phyloP scores from a whole-genome alignment of 208 protist genomes.

The Leishmania lainsoni region DNA sequence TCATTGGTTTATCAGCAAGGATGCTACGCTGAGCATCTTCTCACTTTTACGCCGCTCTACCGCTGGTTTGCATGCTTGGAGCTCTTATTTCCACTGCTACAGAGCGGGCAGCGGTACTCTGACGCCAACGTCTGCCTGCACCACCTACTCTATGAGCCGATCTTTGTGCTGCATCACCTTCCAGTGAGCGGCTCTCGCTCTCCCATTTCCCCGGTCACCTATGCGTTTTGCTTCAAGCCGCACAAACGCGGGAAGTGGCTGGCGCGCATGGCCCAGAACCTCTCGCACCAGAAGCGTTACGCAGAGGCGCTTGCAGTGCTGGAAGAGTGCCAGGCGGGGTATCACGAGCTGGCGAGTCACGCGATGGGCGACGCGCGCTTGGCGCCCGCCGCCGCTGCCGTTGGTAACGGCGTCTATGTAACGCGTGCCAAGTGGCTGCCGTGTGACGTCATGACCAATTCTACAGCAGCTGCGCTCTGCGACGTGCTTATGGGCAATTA shows the following conservation, averaged over 20 bases:
- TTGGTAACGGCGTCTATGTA: neutral
- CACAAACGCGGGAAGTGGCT: slow-evolving; percentile 73
- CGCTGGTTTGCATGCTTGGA: slow-evolving; percentile 75
- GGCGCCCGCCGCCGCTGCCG: neutral
- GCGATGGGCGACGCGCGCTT: neutral
- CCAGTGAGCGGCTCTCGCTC: neutral
- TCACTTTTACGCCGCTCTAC: slow-evolving; percentile 72
- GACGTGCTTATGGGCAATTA: slow-evolving; percentile 8
- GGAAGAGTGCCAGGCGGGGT: slow-evolving; percentile 44
- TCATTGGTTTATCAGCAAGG: slow-evolving; percentile 46
- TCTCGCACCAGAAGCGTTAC: slow-evolving; percentile 49
- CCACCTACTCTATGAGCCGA: slow-evolving; percentile 56
- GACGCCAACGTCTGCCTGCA: slow-evolving; percentile 68
- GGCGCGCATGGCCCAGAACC: slow-evolving; percentile 63
- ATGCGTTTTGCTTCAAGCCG: slow-evolving; percentile 57
- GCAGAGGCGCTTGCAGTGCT: slow-evolving; percentile 52
- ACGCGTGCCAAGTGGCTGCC: slow-evolving; percentile 4
- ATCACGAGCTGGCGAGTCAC: slow-evolving; percentile 28
- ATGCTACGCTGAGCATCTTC: slow-evolving; percentile 59
- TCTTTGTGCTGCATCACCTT: slow-evolving; percentile 44
- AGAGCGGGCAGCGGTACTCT: slow-evolving; percentile 53
- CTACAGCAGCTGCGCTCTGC: slow-evolving; percentile 16
- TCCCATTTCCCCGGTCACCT: slow-evolving; percentile 23
- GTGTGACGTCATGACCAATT: slow-evolving; percentile 6
- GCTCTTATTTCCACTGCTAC: slow-evolving; percentile 54